A percentile compares a stretch with the other conserved stretches of the same genome.
Conservation (phyloP, 2,329 filamentous ascomycete species). For the Monilinia fructicola region DNA sequence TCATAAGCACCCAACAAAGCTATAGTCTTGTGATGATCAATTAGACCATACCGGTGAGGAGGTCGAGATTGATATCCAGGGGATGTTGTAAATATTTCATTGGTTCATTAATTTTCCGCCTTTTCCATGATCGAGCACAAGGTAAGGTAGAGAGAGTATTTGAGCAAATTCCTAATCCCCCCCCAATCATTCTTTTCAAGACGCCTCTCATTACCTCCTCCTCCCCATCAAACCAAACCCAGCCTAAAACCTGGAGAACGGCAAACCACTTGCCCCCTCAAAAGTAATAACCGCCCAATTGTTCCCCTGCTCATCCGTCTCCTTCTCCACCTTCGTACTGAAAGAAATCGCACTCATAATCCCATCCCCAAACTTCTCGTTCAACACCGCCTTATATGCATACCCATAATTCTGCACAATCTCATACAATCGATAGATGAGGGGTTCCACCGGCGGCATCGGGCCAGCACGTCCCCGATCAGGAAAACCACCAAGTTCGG, state of each 20-base stretch:
- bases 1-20: too few relatives aligned
- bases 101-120: constrained; percentile 1
- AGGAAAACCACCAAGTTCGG: constrained; percentile 70
- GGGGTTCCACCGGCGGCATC: constrained; percentile 80
- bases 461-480: constrained; percentile 77
- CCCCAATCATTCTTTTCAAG: neutral
- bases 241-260: constrained; percentile 20
- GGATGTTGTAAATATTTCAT: neutral
- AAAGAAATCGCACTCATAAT: constrained; percentile 98
- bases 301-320: constrained; percentile 78
- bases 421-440: constrained; percentile 91
- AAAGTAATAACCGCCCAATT: constrained; percentile 85
- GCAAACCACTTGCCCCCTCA: constrained; percentile 73
- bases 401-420: constrained; percentile 97
- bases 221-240: neutral
- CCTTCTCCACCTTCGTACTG: constrained; percentile 88
- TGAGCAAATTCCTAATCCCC: too few relatives aligned
- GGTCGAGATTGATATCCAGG: neutral
- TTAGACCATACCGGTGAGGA: neutral
- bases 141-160: neutral
- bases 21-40: too few relatives aligned
- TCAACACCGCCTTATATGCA: constrained; percentile 90
- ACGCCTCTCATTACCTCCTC: neutral
- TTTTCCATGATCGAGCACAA: neutral
- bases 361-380: constrained; percentile 91